Evolutionary conservation across 352 stramenopile genomes (phyloP).

Genomic region (Poterioochromonas sp.): DNA sequence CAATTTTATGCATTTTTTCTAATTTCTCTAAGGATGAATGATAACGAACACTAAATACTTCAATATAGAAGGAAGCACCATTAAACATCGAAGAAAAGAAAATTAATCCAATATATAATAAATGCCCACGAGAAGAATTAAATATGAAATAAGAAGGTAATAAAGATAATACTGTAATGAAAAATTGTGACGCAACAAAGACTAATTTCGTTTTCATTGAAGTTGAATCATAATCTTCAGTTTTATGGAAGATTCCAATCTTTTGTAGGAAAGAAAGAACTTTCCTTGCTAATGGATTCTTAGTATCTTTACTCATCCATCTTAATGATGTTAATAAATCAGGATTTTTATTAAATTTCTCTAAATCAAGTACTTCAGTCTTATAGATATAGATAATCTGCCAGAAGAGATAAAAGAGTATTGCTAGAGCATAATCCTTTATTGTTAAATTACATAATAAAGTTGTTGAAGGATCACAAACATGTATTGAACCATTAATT

Average conservation of each 20-base stretch:
- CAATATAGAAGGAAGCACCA: slow-evolving; percentile 46
- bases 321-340: slow-evolving; percentile 47
- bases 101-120: slow-evolving; percentile 35
- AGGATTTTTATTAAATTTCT: slow-evolving; percentile 43
- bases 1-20: slow-evolving; percentile 23
- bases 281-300: slow-evolving; percentile 45
- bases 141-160: slow-evolving; percentile 37
- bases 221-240: slow-evolving; percentile 45
- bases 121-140: slow-evolving; percentile 14
- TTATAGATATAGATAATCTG: slow-evolving; percentile 50
- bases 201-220: slow-evolving; percentile 48
- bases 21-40: slow-evolving; percentile 26
- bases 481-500: background rate
- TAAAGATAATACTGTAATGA: slow-evolving; percentile 48
- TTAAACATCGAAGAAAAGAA: slow-evolving; percentile 40
- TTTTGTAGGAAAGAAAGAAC: slow-evolving; percentile 38
- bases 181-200: slow-evolving; percentile 47
- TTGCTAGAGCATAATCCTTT: background rate
- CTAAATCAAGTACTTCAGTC: slow-evolving; percentile 47
- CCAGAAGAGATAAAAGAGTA: slow-evolving; percentile 47
- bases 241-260: slow-evolving; percentile 37
- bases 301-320: slow-evolving; percentile 47
- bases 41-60: slow-evolving; percentile 46
- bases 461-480: background rate
- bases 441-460: background rate